Evolutionary conservation across 2,329 filamentous ascomycete genomes (phyloP), one percentile per base, ranked within the genome.

Genomic region (Neofusicoccum umdonicola): DNA sequence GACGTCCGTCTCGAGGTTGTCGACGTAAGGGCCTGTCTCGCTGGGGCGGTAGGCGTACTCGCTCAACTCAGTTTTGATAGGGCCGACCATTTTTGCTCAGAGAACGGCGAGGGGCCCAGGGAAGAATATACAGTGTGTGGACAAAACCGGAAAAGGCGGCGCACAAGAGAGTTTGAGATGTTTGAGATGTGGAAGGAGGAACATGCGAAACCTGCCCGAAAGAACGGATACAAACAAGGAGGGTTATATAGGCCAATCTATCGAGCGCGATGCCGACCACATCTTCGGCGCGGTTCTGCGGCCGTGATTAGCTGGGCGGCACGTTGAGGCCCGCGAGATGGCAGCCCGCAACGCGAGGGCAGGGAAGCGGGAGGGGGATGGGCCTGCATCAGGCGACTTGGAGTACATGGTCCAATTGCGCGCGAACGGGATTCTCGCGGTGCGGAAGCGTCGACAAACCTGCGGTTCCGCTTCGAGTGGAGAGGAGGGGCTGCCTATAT

Each of bases 1-100:
- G 12, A 74, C 75, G 35, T 77, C 76, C 0, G 72, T 75, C 42
- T 77, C 72, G n/a, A 77, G 67, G 35, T 76, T 71, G 50, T 77
- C 71, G 34, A 69, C 72, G 64, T 77, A 77, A 22, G 48, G 61
- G 3, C 50, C 48, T 15, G 45, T 48, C 42, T 47, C 48, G 39
- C 22, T 51, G 22, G 61, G 61, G 1, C 61, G 61, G 48, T 54
- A 45, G 9, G 61, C 39, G 27, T 42, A 63, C 37, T 63, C 61
- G 50, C 31, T 17, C n/a, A 63, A 48, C 42, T 63, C 61, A n/a
- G 48, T 63, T 6, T 63, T 63, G 27, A 63, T 63, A 13, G 61
- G 61, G 8, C 60, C 60, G 22, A 45, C 39, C 61, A 63, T 63
- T 34, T 19, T 60, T 27, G 13, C 27, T 31, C 27, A 31, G 13